Conservation (phyloP, 129 eudicot species). For the Saussurea involucrata region DNA sequence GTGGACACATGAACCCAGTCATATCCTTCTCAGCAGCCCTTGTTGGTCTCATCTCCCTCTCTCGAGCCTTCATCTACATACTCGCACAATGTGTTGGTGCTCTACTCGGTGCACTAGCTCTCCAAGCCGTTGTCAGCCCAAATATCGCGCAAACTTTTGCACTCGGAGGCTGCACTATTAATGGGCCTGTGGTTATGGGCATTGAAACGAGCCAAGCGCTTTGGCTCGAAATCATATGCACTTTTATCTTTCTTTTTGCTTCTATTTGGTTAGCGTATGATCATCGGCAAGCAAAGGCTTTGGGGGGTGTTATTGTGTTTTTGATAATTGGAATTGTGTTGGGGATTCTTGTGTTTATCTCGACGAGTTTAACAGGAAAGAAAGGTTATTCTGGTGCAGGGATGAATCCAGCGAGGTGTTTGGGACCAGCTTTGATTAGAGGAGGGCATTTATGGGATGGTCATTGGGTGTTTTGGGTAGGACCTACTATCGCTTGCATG, state of each 20-base stretch:
- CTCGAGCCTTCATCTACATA: conserved; percentile 65
- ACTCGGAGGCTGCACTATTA: conserved; percentile 70
- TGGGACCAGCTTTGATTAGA: conserved; percentile 73
- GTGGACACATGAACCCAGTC: conserved; percentile 80
- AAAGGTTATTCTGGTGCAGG: conserved; percentile 79
- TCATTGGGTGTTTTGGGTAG: conserved; percentile 89
- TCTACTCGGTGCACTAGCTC: conserved; percentile 60
- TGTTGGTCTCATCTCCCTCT: conserved; percentile 62
- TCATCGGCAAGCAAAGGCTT: conserved; percentile 47
- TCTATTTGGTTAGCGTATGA: conserved; percentile 82
- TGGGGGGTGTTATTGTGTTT: conserved; percentile 42
- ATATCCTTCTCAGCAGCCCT: conserved; percentile 75
- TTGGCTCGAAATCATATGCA: conserved; percentile 68
- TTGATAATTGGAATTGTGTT: conserved; percentile 48
- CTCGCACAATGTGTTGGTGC: conserved; percentile 72
- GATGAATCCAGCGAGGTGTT: conserved; percentile 78
- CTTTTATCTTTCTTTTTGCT: conserved; percentile 59
- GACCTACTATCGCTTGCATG: conserved; percentile 59
- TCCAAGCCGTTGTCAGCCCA: conserved; percentile 50
- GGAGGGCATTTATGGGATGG: conserved; percentile 78
- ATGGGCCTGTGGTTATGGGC: conserved; percentile 59
- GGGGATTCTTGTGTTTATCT: conserved; percentile 57
- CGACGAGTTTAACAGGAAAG: conserved; percentile 44
- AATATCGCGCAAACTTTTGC: conserved; percentile 37
- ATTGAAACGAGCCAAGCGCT: conserved; percentile 52